Percentiles rank a stretch among this genome's conserved stretches.
These are phyloP conservation scores for Sambucus nigra DNA, from an alignment of 129 eudicot species.

Conservation along the genomic window DNA sequence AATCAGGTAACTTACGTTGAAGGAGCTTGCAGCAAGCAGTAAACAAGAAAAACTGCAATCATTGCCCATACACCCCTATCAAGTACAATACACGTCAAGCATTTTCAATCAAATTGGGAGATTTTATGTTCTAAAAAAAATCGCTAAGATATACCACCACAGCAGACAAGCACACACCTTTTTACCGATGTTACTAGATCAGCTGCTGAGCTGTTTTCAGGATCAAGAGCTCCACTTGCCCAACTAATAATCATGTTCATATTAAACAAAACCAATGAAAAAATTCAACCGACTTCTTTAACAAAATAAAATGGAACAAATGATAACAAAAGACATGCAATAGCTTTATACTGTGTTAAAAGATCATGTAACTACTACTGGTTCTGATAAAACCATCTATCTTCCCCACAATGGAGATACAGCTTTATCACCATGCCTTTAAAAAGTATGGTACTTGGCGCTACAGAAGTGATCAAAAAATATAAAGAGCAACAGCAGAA, in stretches of 20 bases:
- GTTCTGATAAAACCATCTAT: neutral
- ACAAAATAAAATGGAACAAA: neutral
- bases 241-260: conserved; percentile 42
- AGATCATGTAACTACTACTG: neutral
- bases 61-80: conserved; percentile 97
- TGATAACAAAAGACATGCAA: too few species aligned
- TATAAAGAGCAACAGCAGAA: too few species aligned
- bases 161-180: conserved; percentile 37
- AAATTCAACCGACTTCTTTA: neutral
- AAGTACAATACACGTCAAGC: conserved; percentile 5
- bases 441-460: too few species aligned
- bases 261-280: neutral
- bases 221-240: conserved; percentile 95
- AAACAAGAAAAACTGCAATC: conserved; percentile 85
- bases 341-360: too few species aligned
- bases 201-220: conserved; percentile 48
- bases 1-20: conserved; percentile 67
- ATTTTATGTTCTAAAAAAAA: neutral
- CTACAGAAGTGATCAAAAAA: too few species aligned
- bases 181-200: conserved; percentile 66
- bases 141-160: conserved; percentile 3
- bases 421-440: neutral
- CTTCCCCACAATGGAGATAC: neutral
- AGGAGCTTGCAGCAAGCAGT: conserved; percentile 97
- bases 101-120: conserved; percentile 8